Evolutionary conservation across 371 early-diverging fungal genomes (phyloP).

Genomic region (Chytridiales sp.): DNA sequence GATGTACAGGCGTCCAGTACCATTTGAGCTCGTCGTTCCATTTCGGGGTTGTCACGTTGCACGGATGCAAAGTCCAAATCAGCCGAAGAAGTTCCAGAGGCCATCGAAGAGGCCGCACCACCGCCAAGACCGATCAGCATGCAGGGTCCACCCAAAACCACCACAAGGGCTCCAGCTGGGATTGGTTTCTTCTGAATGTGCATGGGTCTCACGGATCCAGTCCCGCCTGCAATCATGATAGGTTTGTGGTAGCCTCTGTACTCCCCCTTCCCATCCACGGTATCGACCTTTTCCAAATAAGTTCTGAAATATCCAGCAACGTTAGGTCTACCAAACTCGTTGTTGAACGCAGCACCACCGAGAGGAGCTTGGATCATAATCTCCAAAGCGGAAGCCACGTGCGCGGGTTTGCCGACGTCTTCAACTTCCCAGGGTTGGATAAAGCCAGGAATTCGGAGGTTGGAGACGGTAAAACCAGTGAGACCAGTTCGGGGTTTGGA

Average conservation of each 20-base stretch:
- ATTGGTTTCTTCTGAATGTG: slow-evolving; percentile 85
- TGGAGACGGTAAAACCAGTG: slow-evolving; percentile 89
- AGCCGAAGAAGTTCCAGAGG: slow-evolving; percentile 81
- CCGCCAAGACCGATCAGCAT: slow-evolving; percentile 98
- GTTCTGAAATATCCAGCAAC: slow-evolving; percentile 96
- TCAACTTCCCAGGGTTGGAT: slow-evolving; percentile 88
- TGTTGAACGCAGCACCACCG: slow-evolving; percentile 96
- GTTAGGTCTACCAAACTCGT: slow-evolving; percentile 97
- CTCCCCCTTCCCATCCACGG: slow-evolving; percentile 34
- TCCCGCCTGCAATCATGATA: slow-evolving; percentile 97
- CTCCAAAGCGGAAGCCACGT: slow-evolving; percentile 87
- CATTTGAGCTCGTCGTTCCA: slow-evolving; percentile 94
- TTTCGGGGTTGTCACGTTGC: slow-evolving; percentile 97
- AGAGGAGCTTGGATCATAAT: slow-evolving; percentile 97
- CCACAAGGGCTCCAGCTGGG: slow-evolving; percentile 73
- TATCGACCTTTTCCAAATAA: slow-evolving; percentile 71
- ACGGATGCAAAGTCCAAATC: slow-evolving; percentile 96
- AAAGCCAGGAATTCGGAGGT: slow-evolving; percentile 85
- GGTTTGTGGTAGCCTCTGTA: slow-evolving; percentile 95
- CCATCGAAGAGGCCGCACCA: slow-evolving; percentile 95
- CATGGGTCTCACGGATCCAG: slow-evolving; percentile 84
- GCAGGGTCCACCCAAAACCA: slow-evolving; percentile 93
- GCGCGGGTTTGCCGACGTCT: slow-evolving; percentile 80
- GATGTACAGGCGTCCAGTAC: slow-evolving; percentile 92
- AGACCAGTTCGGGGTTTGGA: slow-evolving; percentile 93